A percentile compares a stretch with the other conserved stretches of the same genome.
phyloP scores from a whole-genome alignment of 257 asterid species.

The Ligustrum vulgare region DNA sequence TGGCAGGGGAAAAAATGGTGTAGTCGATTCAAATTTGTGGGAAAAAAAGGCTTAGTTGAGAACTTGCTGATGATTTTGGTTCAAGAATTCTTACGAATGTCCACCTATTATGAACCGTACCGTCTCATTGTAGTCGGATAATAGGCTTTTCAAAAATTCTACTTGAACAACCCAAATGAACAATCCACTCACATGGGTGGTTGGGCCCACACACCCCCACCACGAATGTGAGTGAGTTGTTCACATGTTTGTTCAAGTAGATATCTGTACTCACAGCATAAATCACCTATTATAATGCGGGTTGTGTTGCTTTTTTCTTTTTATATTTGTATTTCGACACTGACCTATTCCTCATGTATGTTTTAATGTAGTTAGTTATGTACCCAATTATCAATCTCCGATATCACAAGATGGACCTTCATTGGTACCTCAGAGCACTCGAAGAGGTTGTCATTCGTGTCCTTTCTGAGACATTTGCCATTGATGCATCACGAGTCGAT shows the following conservation, averaged over 20 bases:
- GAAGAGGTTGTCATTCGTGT: conserved; percentile 92
- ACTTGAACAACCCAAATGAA: too few relatives aligned
- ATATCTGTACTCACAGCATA: too few relatives aligned
- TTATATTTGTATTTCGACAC: conserved; percentile 3
- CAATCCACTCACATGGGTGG: too few relatives aligned
- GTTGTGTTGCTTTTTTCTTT: background rate
- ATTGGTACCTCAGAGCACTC: conserved; percentile 92
- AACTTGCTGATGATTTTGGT: background rate
- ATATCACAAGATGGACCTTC: conserved; percentile 77
- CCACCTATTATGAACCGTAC: too few relatives aligned
- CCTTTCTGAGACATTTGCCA: conserved; percentile 62
- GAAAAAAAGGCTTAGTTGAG: background rate
- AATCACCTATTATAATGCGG: too few relatives aligned
- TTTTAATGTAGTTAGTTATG: conserved; percentile 73
- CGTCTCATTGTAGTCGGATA: too few relatives aligned
- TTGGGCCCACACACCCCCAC: too few relatives aligned
- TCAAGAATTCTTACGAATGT: background rate
- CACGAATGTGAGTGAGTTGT: too few relatives aligned
- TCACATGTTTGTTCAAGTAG: too few relatives aligned
- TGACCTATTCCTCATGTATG: conserved; percentile 16
- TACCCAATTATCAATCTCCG: conserved; percentile 93
- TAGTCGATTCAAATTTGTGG: background rate
- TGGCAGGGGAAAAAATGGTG: background rate
- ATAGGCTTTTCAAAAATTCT: too few relatives aligned
- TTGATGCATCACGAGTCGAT: conserved; percentile 67